Conservation (phyloP, 2,329 filamentous ascomycete genomes). For the Rutstroemia sp. region DNA sequence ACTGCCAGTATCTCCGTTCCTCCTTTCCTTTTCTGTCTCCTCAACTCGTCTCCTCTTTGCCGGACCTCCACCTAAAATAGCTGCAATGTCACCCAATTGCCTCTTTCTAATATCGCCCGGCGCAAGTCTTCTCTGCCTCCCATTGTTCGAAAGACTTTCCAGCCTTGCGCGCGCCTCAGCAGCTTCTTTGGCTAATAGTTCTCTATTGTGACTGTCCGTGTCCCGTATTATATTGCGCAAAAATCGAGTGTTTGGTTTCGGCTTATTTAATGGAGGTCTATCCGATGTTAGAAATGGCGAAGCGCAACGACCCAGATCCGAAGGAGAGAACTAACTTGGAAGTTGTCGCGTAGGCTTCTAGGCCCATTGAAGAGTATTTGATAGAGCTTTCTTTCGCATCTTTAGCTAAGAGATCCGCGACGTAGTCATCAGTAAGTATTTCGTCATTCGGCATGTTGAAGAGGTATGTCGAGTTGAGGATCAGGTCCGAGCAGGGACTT, state of each 20-base stretch:
- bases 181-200: conserved; percentile 75
- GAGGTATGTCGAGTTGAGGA: neutral
- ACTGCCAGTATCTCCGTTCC: neutral
- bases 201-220: conserved; percentile 82
- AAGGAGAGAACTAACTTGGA: conserved; percentile 18
- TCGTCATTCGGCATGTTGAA: conserved; percentile 1
- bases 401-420: conserved; percentile 69
- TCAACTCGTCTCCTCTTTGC: conserved; percentile 20
- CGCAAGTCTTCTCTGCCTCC: conserved; percentile 36
- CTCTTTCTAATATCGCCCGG: conserved; percentile 46
- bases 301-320: neutral
- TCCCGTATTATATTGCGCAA: conserved; percentile 81
- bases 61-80: conserved; percentile 41
- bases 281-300: neutral
- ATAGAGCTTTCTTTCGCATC: conserved; percentile 70
- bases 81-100: conserved; percentile 54
- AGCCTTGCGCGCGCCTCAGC: conserved; percentile 70
- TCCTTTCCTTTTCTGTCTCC: neutral
- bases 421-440: conserved; percentile 65
- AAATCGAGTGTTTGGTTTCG: conserved; percentile 89
- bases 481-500: neutral
- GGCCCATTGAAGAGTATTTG: conserved; percentile 67
- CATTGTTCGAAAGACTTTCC: conserved; percentile 44
- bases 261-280: conserved; percentile 49
- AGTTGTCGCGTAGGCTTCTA: conserved; percentile 56